Base-by-base conservation (phyloP, 495 filamentous ascomycete genomes). In the Elasticomyces elasticus region DNA sequence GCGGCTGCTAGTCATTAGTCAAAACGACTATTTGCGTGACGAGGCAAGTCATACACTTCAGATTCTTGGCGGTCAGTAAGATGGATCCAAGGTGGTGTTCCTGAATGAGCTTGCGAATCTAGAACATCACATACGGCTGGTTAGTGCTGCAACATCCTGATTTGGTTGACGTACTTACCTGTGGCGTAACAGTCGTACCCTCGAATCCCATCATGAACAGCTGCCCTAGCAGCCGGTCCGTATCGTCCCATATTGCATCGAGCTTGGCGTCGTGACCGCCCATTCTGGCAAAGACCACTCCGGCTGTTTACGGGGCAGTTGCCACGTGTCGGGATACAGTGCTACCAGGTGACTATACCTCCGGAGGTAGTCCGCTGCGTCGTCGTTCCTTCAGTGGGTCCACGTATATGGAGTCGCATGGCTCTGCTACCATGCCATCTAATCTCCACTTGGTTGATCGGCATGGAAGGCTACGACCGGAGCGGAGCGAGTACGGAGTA, bases 191-290 rank as follows among this genome's bases (percentile, higher is more conserved):
- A 61, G 85, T 78, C 42, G 87, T 90, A 53, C 88, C 88, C 76
- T 95, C 87, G 74, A 89, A 95, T 66, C 87, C 89, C 87, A 94
- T 91, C 77, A 94, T 91, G 71, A 94, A 83, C 69, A 94, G 80
- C 76, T 94, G 88, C 51, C 89, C 89, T 76, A 90, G 86, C 50
- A 77, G 74, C 73, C 74, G 78, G 67, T 71, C 79, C 51, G 82
- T 71, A 64, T 86, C 80, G 50, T 85, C 75, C 82, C 82, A 87
- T 62, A 83, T 74, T 67, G 82, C 78, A 69, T 83, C 81, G 59
- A 83, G 67, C 58, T 77, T 74, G 31, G 64, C 70, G 54, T 74
- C 71, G 61, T 75, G 38, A 54, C 59, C 50, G 15, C 27, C 57
- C 44, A 60, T 50, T 24, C 30, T 54, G 25, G 57, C n/a, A n/a